A percentile compares a stretch with the other conserved stretches of the same genome.
Evolutionary conservation across 106 monocot genomes (phyloP).

Genomic region (Cymbidium sinense): DNA sequence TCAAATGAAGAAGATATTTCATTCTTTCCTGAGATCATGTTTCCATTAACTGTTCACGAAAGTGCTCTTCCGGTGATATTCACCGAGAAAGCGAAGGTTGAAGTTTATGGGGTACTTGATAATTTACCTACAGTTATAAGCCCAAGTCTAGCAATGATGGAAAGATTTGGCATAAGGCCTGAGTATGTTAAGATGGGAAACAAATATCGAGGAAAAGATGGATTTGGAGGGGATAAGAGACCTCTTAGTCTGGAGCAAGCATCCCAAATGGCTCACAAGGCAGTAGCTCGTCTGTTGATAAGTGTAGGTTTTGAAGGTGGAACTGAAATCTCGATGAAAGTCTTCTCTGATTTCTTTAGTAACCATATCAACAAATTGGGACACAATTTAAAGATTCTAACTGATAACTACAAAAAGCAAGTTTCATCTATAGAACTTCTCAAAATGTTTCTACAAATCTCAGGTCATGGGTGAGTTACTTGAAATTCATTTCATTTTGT

Average conservation of each 20-base stretch:
- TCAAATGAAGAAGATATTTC: conserved; percentile 39
- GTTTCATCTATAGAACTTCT: conserved; percentile 76
- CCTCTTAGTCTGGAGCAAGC: conserved; percentile 63
- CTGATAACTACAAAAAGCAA: conserved; percentile 76
- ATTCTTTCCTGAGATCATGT: conserved; percentile 81
- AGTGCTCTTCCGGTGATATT: conserved; percentile 41
- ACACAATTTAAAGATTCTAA: conserved; percentile 63
- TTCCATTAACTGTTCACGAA: conserved; percentile 83
- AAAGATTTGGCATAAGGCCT: conserved; percentile 94
- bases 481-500: not conserved
- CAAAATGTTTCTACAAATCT: conserved; percentile 82
- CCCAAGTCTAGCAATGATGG: conserved; percentile 88
- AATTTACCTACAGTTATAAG: conserved; percentile 65
- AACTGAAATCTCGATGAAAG: conserved; percentile 50
- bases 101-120: conserved; percentile 78
- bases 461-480: conserved; percentile 52
- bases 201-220: conserved; percentile 78
- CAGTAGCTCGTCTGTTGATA: conserved; percentile 39
- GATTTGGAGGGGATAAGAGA: conserved; percentile 38
- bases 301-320: conserved; percentile 65
- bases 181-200: conserved; percentile 75
- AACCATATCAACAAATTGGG: conserved; percentile 67
- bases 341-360: conserved; percentile 59
- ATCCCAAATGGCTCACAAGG: conserved; percentile 42
- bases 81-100: conserved; percentile 34